Evolutionary conservation across 2,329 filamentous ascomycete genomes (phyloP), one percentile per base, ranked within the genome.

Genomic region (Colletotrichum sp.): DNA sequence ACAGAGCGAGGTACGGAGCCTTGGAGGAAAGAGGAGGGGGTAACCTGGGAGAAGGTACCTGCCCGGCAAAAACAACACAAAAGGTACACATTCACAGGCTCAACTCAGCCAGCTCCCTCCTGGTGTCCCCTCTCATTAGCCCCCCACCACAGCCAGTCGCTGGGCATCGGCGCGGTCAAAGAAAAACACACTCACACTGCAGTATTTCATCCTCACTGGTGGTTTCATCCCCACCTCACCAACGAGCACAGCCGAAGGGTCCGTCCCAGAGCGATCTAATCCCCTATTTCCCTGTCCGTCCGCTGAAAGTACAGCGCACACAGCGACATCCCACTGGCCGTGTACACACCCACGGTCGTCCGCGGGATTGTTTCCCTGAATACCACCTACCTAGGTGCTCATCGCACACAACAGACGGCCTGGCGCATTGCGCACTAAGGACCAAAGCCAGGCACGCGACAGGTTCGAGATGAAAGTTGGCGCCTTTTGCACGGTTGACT

Each of bases 201-300:
- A 30, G 52, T 21, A 21, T 52, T 24, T 52, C 43, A 52, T 21
- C 43, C 55, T 39, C 59, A 43, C 70, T 69, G 64, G 70, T 67
- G 28, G 71, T 76, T 74, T 74, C 74, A 76, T 74, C 70, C 71
- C 74, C 48, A 74, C 70, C 48, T 73, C 64, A 64, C 48, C 48
- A 52, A 48, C 18, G 43, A 65, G 57, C 73, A 63, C 67, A 72
- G 57, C 67, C 68, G 43, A 71, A 30, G 68, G 68, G 59, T 71
- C 72, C 28, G 48, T 55, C 59, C 59, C 28, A 69, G 59, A 67
- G 32, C 24, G 18, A 30, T 21, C n/a, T 48, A 43, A 12, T 52
- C n/a, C 43, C 43, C 43, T 52, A 12, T 52, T 75, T 63, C 68
- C 73, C 43, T 68, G 73, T 75, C 70, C 24, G 39, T 59, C 63